Evolutionary conservation across 495 filamentous ascomycete species (phyloP), one percentile per base, ranked within the genome.

Genomic region (Aspergillus taichungensis): DNA sequence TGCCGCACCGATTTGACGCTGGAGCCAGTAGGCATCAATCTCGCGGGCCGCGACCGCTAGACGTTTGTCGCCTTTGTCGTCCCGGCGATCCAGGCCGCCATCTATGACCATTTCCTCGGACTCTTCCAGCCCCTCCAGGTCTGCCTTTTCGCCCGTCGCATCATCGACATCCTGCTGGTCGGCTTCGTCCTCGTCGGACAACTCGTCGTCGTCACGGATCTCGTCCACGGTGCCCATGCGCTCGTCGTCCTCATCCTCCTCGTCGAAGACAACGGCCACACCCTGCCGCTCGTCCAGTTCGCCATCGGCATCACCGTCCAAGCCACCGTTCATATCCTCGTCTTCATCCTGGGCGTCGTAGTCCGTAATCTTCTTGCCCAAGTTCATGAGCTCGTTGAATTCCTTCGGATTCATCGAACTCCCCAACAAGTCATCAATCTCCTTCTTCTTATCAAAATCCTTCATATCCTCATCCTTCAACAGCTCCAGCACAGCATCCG

Each of bases 281-380:
- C 92, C 92, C 62, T 97, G 88, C 37, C 85, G 79, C 49, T 96
- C 92, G 55, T 95, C 94, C 34, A 95, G 76, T 55, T 94, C 88
- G 28, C 70, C 82, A 32, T 71, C 84, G 6, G 74, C 80, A 42
- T 77, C 75, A 7, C 59, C 71, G 8, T 75, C 81, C 37, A 82
- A 71, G 6, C 63, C 77, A 24, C 71, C 77, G 27, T 76, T 85
- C 80, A 90, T 86, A 31, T 88, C 80, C 46, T 95, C 92, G 55
- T 96, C 91, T 24, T 98, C 92, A 55, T 96, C 91, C 57, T 96
- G 89, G 29, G 87, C 88, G 63, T 95, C 87, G 70, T 96, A 99
- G 63, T 99, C 92, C 28, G 94, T 97, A 53, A 99, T 95, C 66
- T 99, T 99, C 73, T 97, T 99, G 30, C 91, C 88, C 6, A 99